These are phyloP conservation scores for Saccharomycopsis fibuligera DNA, from an alignment of 805 yeast species.

Conservation along the genomic window DNA sequence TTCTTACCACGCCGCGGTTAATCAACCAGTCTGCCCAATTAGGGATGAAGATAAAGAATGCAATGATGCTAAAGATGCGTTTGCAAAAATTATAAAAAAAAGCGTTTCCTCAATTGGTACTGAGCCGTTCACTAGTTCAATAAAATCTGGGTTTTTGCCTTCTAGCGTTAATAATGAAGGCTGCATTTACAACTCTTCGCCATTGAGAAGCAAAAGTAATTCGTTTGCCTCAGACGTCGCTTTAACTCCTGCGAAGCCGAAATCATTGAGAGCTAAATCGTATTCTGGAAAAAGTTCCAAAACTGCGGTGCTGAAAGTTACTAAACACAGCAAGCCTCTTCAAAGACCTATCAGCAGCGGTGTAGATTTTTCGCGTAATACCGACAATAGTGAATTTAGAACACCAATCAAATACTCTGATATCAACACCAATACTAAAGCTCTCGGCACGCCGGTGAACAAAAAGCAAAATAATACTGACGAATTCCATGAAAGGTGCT, in stretches of 20 bases:
- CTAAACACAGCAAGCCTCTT: too few relatives aligned
- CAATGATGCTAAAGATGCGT: slow-evolving; percentile 17
- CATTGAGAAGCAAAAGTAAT: too few relatives aligned
- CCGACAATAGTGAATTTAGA: not conserved
- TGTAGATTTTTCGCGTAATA: too few relatives aligned
- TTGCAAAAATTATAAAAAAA: slow-evolving; percentile 5
- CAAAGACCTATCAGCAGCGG: too few relatives aligned
- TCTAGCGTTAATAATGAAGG: too few relatives aligned
- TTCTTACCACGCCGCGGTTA: not conserved
- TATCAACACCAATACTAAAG: too few relatives aligned
- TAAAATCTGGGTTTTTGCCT: too few relatives aligned
- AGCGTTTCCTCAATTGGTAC: not conserved
- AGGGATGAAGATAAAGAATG: slow-evolving; percentile 8
- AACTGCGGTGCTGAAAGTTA: too few relatives aligned
- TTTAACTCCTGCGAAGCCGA: not conserved
- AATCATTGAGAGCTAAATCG: not conserved
- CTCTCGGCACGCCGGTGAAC: too few relatives aligned
- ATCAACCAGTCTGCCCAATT: not conserved
- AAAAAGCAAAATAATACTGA: not conserved
- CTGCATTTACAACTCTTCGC: too few relatives aligned
- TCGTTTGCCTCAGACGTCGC: not conserved
- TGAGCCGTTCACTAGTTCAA: too few relatives aligned
- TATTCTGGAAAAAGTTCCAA: not conserved
- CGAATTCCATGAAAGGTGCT: too few relatives aligned
- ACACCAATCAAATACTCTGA: not conserved